Evolutionary conservation across 2,329 filamentous ascomycete genomes (phyloP), one percentile per base, ranked within the genome.

Genomic region (Escovopsis sp.): DNA sequence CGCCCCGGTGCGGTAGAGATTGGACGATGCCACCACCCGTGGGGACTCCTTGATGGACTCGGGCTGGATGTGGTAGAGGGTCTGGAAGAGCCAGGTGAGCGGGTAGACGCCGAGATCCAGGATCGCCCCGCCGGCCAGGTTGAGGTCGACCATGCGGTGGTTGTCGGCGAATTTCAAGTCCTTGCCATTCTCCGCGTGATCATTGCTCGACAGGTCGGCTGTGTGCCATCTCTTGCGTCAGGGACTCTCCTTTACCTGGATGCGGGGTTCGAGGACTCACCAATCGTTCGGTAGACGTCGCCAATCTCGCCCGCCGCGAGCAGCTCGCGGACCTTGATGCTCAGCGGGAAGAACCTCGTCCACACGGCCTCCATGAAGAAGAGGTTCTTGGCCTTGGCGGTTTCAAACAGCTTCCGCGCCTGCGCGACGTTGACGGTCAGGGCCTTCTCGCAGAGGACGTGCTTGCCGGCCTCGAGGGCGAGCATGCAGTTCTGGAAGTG

Each of bases 401-500:
- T 79, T 48, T 80, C 75, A 40, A 80, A 73, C 26, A 94, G 70
- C 58, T 77, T 77, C 61, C 75, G 76, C 23, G 82, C 69, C 63
- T 94, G 87, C 9, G 76, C 69, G 3, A 82, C 85, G 49, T 82
- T 94, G 48, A 89, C 83, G 1, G 86, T 93, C 53, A 94, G 80
- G 0, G 87, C 77, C 69, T 94, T 94, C 63, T 94, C 87, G 61
- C 86, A 94, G 32, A 94, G 73, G 28, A 94, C 85, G 54, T 89
- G 73, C 70, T 94, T 94, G 54, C 85, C 83, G 7, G 82, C 83
- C 50, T 85, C 74, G 34, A 94, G 70, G 36, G 80, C 82, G n/a
- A 93, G 73, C 75, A 87, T 85, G 49, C 77, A 75, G 63, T 94
- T 89, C 60, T 93, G 85, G 67, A 88, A 94, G 67, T 94, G 87